Evolutionary conservation across 257 asterid species (phyloP), one percentile per base, ranked within the genome.

Genomic region (Solanum medicagineum): DNA sequence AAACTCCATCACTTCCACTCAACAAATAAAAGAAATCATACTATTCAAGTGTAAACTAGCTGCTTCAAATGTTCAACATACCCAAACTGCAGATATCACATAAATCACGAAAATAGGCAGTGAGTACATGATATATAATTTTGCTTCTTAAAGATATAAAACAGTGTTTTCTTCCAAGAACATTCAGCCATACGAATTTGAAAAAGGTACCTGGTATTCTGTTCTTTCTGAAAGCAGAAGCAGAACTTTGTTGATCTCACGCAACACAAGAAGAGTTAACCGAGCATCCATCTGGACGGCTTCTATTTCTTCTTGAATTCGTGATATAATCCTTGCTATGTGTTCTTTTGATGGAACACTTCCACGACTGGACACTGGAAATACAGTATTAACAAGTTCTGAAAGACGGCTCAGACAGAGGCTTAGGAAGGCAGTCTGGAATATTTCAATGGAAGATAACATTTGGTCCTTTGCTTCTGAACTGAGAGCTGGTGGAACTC

Each of bases 291-390:
- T 84, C 87, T 97, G 98, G 59, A 97, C 99, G 11, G 97, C 96
- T 94, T 95, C 99, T 51, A 97, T 90, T 91, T 97, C 99, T 85
- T 94, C 99, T 85, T 95, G 98, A 88, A 97, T 92, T 80, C 93
- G 93, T 16, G 95, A 91, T 82, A 89, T 80, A 49, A 97, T 92
- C 91, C 93, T 94, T 20, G 90, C 86, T 44, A 97, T 92, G 66
- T 94, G 94, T 57, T 95, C 99, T 87, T 94, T 93, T 59, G 99
- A 92, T 59, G 98, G 98, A 47, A 95, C 89, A 89, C 88, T 92
- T 87, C 98, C 98, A 79, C 99, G 98, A 88, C 93, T 93, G 5
- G 98, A 92, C 94, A 93, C 88, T 12, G 97, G 94, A 88, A 97
- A 97, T 22, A 95, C 95, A 29, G 96, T 91, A 86, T 95, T 94